These are phyloP conservation scores for Ogataea paradorogensis DNA, from an alignment of 805 yeast species.

Conservation along the genomic window DNA sequence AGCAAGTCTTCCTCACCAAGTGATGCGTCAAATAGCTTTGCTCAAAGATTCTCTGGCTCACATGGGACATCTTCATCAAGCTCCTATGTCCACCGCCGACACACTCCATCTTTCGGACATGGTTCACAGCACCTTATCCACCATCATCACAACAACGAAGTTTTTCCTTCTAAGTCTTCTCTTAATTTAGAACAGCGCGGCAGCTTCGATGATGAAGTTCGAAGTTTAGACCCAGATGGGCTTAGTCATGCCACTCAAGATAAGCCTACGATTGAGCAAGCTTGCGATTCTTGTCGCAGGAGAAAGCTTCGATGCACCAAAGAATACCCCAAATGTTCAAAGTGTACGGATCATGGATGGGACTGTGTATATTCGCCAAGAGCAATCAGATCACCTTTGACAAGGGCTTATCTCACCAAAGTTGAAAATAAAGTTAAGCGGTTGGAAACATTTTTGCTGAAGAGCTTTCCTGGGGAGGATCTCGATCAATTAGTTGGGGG, in stretches of 20 bases:
- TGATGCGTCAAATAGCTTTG: background rate
- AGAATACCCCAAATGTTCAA: slow-evolving; percentile 70
- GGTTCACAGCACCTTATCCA: slow-evolving; percentile 21
- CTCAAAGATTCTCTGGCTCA: background rate
- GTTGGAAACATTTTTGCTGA: slow-evolving; percentile 43
- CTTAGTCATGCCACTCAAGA: background rate
- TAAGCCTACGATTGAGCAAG: slow-evolving; percentile 44
- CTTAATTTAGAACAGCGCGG: slow-evolving; percentile 5
- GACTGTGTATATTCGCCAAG: slow-evolving; percentile 77
- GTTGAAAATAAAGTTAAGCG: slow-evolving; percentile 59
- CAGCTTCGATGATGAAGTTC: slow-evolving; percentile 1
- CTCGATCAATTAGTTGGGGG: slow-evolving; percentile 36
- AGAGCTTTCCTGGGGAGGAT: slow-evolving; percentile 43
- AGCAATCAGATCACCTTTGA: slow-evolving; percentile 73
- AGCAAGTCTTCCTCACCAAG: background rate
- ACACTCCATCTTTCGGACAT: slow-evolving; percentile 22
- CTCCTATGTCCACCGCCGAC: slow-evolving; percentile 23
- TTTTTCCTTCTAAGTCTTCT: slow-evolving; percentile 9
- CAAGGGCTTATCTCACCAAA: slow-evolving; percentile 74
- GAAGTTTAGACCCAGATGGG: background rate
- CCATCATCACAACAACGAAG: slow-evolving; percentile 15
- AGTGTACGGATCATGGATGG: slow-evolving; percentile 71
- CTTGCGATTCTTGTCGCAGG: slow-evolving; percentile 81
- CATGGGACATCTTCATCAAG: slow-evolving; percentile 6
- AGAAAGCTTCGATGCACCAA: slow-evolving; percentile 80